A percentile compares a stretch with the other conserved stretches of the same genome.
Conservation (phyloP, 768 basidiomycete genomes). For the Trametes elegans region DNA sequence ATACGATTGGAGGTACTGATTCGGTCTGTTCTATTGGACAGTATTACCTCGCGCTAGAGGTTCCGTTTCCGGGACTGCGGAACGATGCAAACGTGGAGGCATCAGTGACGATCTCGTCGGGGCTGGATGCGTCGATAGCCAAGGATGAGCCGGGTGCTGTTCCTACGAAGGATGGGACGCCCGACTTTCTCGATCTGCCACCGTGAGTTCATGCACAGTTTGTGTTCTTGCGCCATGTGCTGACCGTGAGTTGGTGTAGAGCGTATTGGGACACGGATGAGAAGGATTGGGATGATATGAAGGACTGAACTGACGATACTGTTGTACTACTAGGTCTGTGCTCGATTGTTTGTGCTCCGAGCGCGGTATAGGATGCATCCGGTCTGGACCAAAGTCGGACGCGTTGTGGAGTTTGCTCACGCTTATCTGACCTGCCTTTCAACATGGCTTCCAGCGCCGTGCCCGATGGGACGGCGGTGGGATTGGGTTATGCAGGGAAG, state of each 20-base stretch:
- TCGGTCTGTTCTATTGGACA: not conserved
- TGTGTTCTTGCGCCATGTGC: too few species aligned
- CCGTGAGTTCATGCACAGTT: not conserved
- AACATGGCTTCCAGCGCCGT: too few species aligned
- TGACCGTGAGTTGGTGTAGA: not conserved
- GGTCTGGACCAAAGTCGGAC: too few species aligned
- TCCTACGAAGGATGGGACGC: not conserved
- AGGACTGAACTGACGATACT: not conserved
- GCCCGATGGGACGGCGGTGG: too few species aligned
- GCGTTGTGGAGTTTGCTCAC: too few species aligned
- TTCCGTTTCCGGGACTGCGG: slow-evolving; percentile 16
- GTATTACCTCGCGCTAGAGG: slow-evolving; percentile 10
- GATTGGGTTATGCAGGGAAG: too few species aligned
- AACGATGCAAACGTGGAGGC: slow-evolving; percentile 7
- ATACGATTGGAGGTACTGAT: not conserved
- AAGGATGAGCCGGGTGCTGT: not conserved
- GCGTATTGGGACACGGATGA: not conserved
- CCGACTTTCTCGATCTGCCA: not conserved
- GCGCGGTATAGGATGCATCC: too few species aligned
- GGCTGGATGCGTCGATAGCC: not conserved
- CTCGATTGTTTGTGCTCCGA: not conserved
- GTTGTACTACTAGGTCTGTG: not conserved
- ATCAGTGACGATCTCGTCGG: slow-evolving; percentile 7
- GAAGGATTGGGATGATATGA: not conserved
- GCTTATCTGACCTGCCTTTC: too few species aligned